Evolutionary conservation across 2,329 filamentous ascomycete genomes (phyloP).

Genomic region (Diaporthe australafricana): DNA sequence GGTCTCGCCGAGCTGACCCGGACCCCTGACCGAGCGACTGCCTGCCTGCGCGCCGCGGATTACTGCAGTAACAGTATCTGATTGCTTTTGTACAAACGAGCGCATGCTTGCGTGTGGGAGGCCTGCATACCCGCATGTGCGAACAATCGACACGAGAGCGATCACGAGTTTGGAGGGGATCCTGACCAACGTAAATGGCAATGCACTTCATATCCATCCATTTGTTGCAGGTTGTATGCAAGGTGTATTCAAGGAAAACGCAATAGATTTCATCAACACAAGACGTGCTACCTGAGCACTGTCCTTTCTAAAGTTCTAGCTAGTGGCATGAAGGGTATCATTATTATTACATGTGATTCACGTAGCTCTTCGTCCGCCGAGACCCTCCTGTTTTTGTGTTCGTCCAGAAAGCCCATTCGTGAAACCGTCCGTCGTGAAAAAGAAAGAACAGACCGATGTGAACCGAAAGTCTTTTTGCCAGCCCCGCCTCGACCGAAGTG

Average conservation of each 20-base stretch:
- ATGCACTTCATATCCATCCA: background rate
- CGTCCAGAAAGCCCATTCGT: slow-evolving; percentile 22
- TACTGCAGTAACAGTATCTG: too few species aligned
- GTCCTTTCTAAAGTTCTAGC: slow-evolving; percentile 28
- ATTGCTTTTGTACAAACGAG: background rate
- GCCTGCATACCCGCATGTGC: background rate
- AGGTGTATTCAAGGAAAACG: background rate
- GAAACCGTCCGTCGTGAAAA: slow-evolving; percentile 27
- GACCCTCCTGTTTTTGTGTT: slow-evolving; percentile 17
- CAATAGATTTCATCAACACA: slow-evolving; percentile 9
- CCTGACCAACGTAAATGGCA: background rate
- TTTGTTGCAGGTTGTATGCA: too few species aligned
- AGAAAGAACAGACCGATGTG: slow-evolving; percentile 18
- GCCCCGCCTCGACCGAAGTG: slow-evolving; percentile 1
- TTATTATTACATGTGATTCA: slow-evolving; percentile 31
- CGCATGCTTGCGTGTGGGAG: background rate
- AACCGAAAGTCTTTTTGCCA: slow-evolving; percentile 15
- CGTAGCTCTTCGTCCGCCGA: background rate
- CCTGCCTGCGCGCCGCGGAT: background rate
- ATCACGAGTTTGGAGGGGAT: background rate
- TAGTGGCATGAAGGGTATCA: slow-evolving; percentile 32
- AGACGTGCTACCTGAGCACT: slow-evolving; percentile 22
- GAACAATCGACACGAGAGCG: background rate
- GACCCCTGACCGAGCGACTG: background rate
- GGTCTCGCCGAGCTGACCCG: slow-evolving; percentile 13